These are phyloP conservation scores for Phytophthora boehmeriae DNA, from an alignment of 352 stramenopile species.

Conservation along the genomic window DNA sequence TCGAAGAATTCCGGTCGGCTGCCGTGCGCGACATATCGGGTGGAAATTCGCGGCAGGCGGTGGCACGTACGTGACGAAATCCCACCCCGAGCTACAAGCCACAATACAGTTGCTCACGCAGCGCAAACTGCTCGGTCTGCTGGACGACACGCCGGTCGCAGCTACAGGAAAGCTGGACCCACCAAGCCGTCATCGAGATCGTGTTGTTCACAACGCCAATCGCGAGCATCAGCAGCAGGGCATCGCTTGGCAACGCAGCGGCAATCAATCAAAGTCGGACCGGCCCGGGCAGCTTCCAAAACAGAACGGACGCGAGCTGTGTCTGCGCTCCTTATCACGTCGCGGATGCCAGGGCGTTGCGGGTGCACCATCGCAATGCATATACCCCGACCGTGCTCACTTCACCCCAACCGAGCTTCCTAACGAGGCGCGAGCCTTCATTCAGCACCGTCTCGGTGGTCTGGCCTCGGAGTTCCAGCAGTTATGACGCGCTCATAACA, in stretches of 20 bases:
- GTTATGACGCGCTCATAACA: not conserved
- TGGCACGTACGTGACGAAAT: too few relatives aligned
- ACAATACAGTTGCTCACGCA: not conserved
- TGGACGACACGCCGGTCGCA: not conserved
- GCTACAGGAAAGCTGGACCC: too few relatives aligned
- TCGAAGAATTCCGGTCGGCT: not conserved
- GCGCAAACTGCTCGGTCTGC: not conserved
- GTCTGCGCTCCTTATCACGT: not conserved
- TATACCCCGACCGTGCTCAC: not conserved
- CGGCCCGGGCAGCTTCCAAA: not conserved
- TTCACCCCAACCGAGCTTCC: not conserved
- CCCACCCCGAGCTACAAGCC: not conserved
- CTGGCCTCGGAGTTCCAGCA: not conserved
- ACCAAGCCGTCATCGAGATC: too few relatives aligned
- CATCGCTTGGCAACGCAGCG: not conserved
- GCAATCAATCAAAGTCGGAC: too few relatives aligned
- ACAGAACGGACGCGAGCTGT: not conserved
- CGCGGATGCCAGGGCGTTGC: not conserved
- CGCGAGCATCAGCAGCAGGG: too few relatives aligned
- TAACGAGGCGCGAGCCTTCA: not conserved
- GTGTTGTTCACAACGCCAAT: too few relatives aligned
- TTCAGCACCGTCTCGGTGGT: not conserved
- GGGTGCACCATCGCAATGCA: not conserved
- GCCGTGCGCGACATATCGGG: not conserved
- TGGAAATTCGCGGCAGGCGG: too few relatives aligned